Percentiles rank a stretch among this genome's conserved stretches.
phyloP scores from a whole-genome alignment of 805 yeast genomes.

The Lachancea thermotolerans region DNA sequence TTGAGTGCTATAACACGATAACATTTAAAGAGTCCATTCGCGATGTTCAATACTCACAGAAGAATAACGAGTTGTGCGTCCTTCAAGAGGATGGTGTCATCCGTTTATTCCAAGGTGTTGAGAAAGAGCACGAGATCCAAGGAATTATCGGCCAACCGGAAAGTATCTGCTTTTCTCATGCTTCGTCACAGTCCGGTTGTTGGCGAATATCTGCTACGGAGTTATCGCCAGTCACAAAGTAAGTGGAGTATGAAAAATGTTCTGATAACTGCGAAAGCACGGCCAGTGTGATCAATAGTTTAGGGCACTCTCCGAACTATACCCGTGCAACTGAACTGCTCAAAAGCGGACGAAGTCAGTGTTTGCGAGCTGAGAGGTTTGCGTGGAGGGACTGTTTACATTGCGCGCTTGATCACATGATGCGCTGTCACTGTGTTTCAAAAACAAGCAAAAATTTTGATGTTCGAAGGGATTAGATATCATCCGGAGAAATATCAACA shows the following conservation, averaged over 20 bases:
- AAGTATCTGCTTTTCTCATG: neutral
- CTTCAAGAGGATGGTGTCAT: constrained; percentile 3
- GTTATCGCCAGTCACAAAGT: neutral
- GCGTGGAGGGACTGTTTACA: too few relatives aligned
- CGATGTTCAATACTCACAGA: constrained; percentile 2
- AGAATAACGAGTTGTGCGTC: constrained; percentile 2
- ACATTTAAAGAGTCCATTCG: constrained; percentile 1
- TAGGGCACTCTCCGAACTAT: too few relatives aligned
- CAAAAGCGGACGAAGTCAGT: too few relatives aligned
- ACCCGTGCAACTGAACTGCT: too few relatives aligned
- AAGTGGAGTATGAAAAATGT: neutral
- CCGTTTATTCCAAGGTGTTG: neutral
- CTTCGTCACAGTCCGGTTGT: neutral
- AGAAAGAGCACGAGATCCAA: neutral
- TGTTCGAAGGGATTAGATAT: too few relatives aligned
- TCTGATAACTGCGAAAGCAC: too few relatives aligned
- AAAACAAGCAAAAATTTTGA: too few relatives aligned
- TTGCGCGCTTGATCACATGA: too few relatives aligned
- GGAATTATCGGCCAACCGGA: neutral
- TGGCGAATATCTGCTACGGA: neutral
- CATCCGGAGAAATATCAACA: too few relatives aligned
- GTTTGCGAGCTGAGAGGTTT: too few relatives aligned
- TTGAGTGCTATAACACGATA: constrained; percentile 1
- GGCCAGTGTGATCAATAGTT: too few relatives aligned
- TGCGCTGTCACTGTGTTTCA: too few relatives aligned